These are phyloP conservation scores for Heterotrichella gracilis DNA, from an alignment of 352 stramenopile species.

Conservation along the genomic window DNA sequence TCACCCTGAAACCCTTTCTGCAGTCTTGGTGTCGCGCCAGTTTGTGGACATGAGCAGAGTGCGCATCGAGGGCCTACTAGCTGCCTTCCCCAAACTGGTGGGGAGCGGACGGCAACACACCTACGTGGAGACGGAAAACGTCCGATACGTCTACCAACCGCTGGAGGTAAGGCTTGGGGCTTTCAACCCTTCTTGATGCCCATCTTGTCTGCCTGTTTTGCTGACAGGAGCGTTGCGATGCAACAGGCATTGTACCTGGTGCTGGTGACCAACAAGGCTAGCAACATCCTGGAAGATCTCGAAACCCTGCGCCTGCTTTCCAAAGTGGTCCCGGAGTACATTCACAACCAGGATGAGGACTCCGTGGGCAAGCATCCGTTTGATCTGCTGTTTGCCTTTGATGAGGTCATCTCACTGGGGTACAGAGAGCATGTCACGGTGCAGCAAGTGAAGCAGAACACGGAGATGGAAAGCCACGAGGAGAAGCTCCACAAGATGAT, in stretches of 20 bases:
- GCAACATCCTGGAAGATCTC: constrained; percentile 93
- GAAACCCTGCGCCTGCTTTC: constrained; percentile 78
- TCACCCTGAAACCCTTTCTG: no score
- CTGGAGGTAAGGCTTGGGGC: no score
- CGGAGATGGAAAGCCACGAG: constrained; percentile 95
- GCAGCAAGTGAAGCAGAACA: constrained; percentile 59
- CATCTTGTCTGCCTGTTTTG: no score
- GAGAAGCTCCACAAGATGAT: constrained; percentile 94
- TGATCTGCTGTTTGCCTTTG: constrained; percentile 91
- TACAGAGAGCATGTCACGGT: constrained; percentile 26
- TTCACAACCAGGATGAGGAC: constrained; percentile 55
- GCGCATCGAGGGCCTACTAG: constrained; percentile 74
- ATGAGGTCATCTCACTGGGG: constrained; percentile 80
- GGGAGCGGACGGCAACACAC: constrained; percentile 71
- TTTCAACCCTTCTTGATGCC: no score
- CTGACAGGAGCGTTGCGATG: no score
- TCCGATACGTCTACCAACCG: constrained; percentile 90
- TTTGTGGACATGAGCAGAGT: constrained; percentile 97
- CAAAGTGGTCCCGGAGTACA: constrained; percentile 80
- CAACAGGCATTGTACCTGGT: constrained; percentile 81
- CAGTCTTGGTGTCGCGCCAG: constrained; percentile 61
- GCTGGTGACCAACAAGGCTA: constrained; percentile 91
- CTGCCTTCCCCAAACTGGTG: constrained; percentile 87
- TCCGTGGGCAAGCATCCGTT: constrained; percentile 77
- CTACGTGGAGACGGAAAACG: constrained; percentile 90